Percentiles rank a stretch among this genome's conserved stretches.
Conservation (phyloP, 495 filamentous ascomycete species). For the Cenococcum geophilum region DNA sequence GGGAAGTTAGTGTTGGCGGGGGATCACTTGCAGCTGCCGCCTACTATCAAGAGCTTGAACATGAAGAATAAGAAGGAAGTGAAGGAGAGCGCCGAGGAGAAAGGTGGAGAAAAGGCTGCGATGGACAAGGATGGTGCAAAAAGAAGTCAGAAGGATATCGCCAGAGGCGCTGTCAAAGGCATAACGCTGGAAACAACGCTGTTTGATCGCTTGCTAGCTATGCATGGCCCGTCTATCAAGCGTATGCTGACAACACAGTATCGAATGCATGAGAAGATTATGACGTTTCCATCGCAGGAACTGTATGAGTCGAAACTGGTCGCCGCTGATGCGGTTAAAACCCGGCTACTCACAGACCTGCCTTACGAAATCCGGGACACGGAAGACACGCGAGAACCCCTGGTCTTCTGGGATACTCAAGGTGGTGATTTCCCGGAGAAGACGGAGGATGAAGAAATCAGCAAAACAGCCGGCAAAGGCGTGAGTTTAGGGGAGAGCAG, state of each 20-base stretch:
- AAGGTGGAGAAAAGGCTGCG: slow-evolving; percentile 12
- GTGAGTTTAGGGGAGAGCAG: slow-evolving; percentile 74
- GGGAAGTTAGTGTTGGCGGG: slow-evolving; percentile 86
- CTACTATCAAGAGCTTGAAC: slow-evolving; percentile 81
- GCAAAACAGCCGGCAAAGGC: slow-evolving; percentile 45
- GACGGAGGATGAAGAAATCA: slow-evolving; percentile 46
- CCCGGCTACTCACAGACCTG: slow-evolving; percentile 66
- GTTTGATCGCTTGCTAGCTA: slow-evolving; percentile 76
- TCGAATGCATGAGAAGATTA: slow-evolving; percentile 93
- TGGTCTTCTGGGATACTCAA: slow-evolving; percentile 95
- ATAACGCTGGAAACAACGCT: slow-evolving; percentile 75
- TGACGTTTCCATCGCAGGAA: slow-evolving; percentile 85
- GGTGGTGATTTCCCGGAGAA: slow-evolving; percentile 79
- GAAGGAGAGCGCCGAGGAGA: slow-evolving; percentile 25
- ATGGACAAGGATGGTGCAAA: slow-evolving; percentile 10
- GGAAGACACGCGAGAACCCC: slow-evolving; percentile 79
- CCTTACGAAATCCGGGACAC: slow-evolving; percentile 72
- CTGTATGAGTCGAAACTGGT: slow-evolving; percentile 77
- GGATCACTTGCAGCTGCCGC: slow-evolving; percentile 90
- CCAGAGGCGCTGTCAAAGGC: slow-evolving; percentile 8
- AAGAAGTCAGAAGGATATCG: slow-evolving; percentile 23
- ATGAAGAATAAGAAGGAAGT: slow-evolving; percentile 41
- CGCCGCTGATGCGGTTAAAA: slow-evolving; percentile 70
- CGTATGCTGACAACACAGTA: slow-evolving; percentile 97
- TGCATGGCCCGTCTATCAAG: slow-evolving; percentile 82